Evolutionary conservation across 2,329 filamentous ascomycete genomes (phyloP).

Genomic region (Colletotrichum sp.): DNA sequence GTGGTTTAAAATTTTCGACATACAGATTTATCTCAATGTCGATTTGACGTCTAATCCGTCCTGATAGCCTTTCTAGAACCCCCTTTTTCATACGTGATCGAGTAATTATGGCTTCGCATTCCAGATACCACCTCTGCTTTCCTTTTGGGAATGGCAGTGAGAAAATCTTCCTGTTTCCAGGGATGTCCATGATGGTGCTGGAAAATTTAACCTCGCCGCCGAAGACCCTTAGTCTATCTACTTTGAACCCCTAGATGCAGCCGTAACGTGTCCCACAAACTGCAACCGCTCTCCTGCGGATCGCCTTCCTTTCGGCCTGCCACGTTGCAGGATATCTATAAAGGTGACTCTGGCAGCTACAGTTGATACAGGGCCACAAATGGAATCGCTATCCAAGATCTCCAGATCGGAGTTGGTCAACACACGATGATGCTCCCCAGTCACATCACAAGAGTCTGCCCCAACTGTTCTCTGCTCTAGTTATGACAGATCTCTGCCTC

Average conservation of each 20-base stretch:
- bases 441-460: background rate
- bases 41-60: fast-evolving
- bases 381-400: background rate
- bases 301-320: background rate
- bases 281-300: background rate
- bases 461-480: background rate
- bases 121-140: fast-evolving
- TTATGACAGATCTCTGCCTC: background rate
- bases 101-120: no score
- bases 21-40: fast-evolving
- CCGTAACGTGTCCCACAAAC: background rate
- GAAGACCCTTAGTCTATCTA: background rate
- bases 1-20: no score
- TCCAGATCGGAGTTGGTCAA: background rate
- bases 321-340: background rate
- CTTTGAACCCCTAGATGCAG: background rate
- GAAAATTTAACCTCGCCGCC: background rate
- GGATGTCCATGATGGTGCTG: background rate
- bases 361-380: background rate
- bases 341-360: background rate
- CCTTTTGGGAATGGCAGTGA: background rate
- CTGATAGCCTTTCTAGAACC: fast-evolving
- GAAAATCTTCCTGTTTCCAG: background rate
- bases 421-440: background rate
- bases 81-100: fast-evolving